Conservation (phyloP, 2,329 filamentous ascomycete species). For the Colletotrichum cuscutae region DNA sequence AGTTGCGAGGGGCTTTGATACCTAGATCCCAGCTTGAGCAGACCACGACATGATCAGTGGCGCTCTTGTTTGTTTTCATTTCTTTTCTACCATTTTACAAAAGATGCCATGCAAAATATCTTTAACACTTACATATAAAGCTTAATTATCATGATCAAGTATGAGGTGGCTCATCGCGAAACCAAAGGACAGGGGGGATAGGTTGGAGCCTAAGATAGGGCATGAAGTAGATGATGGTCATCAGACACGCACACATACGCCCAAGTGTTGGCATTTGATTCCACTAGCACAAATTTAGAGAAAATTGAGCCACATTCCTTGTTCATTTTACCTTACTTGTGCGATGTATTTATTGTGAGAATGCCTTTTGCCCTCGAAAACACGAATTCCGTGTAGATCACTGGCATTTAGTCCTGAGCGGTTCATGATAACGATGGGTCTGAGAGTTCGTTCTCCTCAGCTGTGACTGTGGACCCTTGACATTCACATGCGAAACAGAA, state of each 20-base stretch:
- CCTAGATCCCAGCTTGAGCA: conserved; percentile 28
- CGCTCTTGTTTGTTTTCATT: conserved; percentile 8
- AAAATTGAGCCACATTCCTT: background rate
- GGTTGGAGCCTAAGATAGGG: background rate
- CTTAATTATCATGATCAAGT: conserved; percentile 7
- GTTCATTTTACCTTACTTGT: background rate
- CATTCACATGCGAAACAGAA: background rate
- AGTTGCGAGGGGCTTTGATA: conserved; percentile 29
- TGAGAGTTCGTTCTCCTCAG: no score
- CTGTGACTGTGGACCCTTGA: no score
- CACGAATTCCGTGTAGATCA: no score
- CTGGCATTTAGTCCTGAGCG: no score
- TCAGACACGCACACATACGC: background rate
- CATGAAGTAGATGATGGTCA: conserved; percentile 11
- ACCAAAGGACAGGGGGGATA: background rate
- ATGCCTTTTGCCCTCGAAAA: background rate
- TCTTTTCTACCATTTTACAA: background rate
- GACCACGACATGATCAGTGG: conserved; percentile 13
- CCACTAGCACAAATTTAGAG: conserved; percentile 6
- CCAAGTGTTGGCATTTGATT: conserved; percentile 7
- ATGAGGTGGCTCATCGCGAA: background rate
- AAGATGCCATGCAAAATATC: conserved; percentile 6
- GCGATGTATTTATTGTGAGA: background rate
- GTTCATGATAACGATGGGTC: no score
- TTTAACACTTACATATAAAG: conserved; percentile 16